phyloP scores from a whole-genome alignment of 2,329 filamentous ascomycete genomes.

The Pseudogymnoascus sp. region DNA sequence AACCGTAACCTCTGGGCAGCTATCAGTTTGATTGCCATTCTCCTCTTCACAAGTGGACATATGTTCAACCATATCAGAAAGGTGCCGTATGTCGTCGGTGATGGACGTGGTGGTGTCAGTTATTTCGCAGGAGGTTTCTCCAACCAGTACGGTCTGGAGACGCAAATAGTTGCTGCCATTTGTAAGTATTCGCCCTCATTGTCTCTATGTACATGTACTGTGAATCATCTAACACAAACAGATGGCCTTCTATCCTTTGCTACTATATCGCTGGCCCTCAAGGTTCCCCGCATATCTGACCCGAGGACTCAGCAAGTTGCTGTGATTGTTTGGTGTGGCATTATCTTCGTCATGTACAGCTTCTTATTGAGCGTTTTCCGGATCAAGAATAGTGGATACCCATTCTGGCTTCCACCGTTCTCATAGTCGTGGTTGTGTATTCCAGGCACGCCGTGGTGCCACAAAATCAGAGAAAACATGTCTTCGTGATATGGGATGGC shows the following conservation, averaged over 20 bases:
- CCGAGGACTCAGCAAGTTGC: constrained; percentile 70
- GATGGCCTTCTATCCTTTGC: constrained; percentile 81
- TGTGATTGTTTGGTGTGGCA: constrained; percentile 68
- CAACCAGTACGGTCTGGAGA: constrained; percentile 89
- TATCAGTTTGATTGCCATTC: constrained; percentile 76
- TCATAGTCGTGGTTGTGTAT: constrained; percentile 18
- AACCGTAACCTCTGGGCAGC: constrained; percentile 94
- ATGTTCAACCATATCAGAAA: constrained; percentile 99
- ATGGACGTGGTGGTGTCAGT: constrained; percentile 75
- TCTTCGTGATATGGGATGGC: neutral
- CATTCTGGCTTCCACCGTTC: constrained; percentile 90
- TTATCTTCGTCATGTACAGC: constrained; percentile 81
- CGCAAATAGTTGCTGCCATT: constrained; percentile 86
- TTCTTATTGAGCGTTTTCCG: constrained; percentile 91
- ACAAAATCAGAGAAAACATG: neutral
- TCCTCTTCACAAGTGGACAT: constrained; percentile 91
- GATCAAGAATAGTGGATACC: constrained; percentile 89
- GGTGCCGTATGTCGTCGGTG: constrained; percentile 81
- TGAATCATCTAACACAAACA: constrained; percentile 27
- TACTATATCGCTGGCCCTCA: constrained; percentile 82
- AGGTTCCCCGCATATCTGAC: constrained; percentile 82
- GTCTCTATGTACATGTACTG: neutral
- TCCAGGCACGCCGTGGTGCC: neutral
- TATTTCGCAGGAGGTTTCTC: constrained; percentile 92
- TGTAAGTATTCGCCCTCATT: constrained; percentile 54